These are phyloP conservation scores for Coniella lustricola DNA, from an alignment of 2,329 filamentous ascomycete species.

Conservation along the genomic window DNA sequence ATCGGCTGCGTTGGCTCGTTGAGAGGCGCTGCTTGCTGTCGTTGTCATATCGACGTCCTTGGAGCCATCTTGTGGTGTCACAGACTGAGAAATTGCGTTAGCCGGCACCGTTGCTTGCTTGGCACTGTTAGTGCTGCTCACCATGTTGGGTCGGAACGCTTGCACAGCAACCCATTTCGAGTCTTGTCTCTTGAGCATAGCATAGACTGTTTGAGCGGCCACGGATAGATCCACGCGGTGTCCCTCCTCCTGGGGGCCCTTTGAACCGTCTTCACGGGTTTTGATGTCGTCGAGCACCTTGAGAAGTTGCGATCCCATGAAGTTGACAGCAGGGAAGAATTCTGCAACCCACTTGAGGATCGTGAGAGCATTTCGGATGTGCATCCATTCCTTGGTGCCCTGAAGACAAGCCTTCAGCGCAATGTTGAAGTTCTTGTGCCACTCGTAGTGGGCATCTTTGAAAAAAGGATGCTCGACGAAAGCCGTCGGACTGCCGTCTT, in stretches of 20 bases:
- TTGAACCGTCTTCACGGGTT: constrained; percentile 49
- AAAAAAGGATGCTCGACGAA: constrained; percentile 83
- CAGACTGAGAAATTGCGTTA: constrained; percentile 34
- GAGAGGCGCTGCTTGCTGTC: constrained; percentile 29
- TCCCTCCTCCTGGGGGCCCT: constrained; percentile 39
- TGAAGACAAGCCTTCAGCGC: constrained; percentile 78
- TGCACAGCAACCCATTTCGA: constrained; percentile 68
- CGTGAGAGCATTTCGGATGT: constrained; percentile 91
- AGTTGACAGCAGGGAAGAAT: constrained; percentile 82
- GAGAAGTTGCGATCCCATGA: constrained; percentile 66
- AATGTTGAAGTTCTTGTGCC: constrained; percentile 76
- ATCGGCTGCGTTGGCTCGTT: constrained; percentile 54
- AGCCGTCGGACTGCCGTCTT: constrained; percentile 60
- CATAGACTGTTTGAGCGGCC: constrained; percentile 63
- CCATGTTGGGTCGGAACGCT: constrained; percentile 60
- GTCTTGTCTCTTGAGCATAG: constrained; percentile 60
- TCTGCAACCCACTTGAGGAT: constrained; percentile 75
- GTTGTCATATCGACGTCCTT: constrained; percentile 29
- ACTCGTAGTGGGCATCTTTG: constrained; percentile 76
- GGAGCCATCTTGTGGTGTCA: constrained; percentile 30
- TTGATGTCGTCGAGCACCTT: constrained; percentile 60
- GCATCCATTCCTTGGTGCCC: constrained; percentile 80
- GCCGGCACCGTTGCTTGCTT: constrained; percentile 18
- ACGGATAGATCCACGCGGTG: constrained; percentile 68
- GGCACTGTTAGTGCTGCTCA: constrained; percentile 31